Evolutionary conservation across 2,329 filamentous ascomycete genomes (phyloP), one percentile per base, ranked within the genome.

Genomic region (Mollisia scopiformis): DNA sequence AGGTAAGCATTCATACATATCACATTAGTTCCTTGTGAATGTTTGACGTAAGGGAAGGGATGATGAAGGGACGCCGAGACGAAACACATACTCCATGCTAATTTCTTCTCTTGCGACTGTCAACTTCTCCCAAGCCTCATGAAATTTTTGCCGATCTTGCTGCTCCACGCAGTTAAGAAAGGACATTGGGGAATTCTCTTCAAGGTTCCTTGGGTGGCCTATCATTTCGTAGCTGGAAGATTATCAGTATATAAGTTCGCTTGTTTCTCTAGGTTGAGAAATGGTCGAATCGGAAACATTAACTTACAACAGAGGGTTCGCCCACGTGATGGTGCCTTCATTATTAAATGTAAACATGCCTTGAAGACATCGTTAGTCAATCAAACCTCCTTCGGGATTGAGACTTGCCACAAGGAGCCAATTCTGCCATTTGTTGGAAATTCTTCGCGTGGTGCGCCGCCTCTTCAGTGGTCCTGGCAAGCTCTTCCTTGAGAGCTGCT

Each of bases 151-250:
- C 33, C 84, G 80, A 67, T 93, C 90, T 64, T 90, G 87, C 6
- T 84, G 79, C 33, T 85, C 82, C 19, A 92, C 86, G 53, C 84
- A 88, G 47, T 90, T 80, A 79, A 91, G 88, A 88, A 89, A 92
- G 0, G 79, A 80, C 61, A 88, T 82, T n/a, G 84, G 83, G 49
- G 80, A 84, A 63, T 68, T 65, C 27, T 62, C 62, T 39, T 81
- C 77, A 35, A 80, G 77, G 23, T 83, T 80, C 65, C 83, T 83
- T 1, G 84, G 82, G 51, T 90, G 86, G 27, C 88, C 81, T 0
- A 88, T 88, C 50, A 92, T 90, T 63, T 85, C 80, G 79, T 82
- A 87, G 83, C 64, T 66, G 28, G 5, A 25, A 14, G 31, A 43
- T 30, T 41, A 14, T 51, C 46, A 43, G 39, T 5, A n/a, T n/a